These are phyloP conservation scores for Suillus placidus DNA, from an alignment of 768 basidiomycete genomes.

Conservation along the genomic window DNA sequence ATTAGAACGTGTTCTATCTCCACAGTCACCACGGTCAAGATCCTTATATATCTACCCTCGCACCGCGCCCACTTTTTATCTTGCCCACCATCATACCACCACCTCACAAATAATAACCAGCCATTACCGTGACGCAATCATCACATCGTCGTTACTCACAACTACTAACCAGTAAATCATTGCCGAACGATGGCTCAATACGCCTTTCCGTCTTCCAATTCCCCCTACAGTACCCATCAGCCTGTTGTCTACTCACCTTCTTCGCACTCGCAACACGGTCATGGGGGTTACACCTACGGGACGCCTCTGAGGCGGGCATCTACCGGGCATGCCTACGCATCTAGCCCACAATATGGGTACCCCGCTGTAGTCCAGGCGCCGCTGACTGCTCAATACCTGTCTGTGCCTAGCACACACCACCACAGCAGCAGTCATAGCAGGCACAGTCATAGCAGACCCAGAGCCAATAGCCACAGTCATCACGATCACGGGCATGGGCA, in stretches of 20 bases:
- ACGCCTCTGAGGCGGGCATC: conserved; percentile 17
- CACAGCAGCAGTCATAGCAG: conserved; percentile 18
- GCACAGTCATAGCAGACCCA: conserved; percentile 13
- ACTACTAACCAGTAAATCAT: neutral
- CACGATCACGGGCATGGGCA: neutral
- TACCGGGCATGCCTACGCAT: conserved; percentile 9
- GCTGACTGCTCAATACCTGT: conserved; percentile 13
- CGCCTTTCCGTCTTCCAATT: conserved; percentile 24
- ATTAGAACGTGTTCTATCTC: conserved; percentile 1
- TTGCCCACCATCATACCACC: neutral
- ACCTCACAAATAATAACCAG: neutral
- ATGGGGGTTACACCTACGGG: conserved; percentile 5
- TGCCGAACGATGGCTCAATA: conserved; percentile 22
- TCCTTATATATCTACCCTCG: neutral
- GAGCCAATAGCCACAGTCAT: conserved; percentile 13
- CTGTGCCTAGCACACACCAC: conserved; percentile 18
- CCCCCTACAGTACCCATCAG: conserved; percentile 4
- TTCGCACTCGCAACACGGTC: conserved; percentile 1
- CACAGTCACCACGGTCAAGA: neutral
- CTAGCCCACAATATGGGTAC: conserved; percentile 6
- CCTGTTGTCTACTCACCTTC: conserved; percentile 15
- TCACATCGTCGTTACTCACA: neutral
- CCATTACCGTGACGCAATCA: neutral
- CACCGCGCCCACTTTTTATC: neutral
- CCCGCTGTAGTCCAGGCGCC: neutral